Base-by-base conservation (phyloP, 177 flowering plant genomes). In the Vitis hybrid region DNA sequence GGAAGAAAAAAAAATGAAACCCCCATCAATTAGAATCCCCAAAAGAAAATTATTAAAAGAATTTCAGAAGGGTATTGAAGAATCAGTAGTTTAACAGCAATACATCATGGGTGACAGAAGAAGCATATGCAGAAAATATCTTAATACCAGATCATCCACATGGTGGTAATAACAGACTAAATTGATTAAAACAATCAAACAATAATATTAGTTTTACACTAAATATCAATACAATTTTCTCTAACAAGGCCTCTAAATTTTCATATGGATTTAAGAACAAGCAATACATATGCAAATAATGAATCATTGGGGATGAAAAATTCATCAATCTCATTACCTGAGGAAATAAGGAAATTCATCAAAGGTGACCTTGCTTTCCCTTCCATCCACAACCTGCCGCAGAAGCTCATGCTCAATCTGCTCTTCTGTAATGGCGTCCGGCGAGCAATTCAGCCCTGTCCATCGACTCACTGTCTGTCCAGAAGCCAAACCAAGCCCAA, bases 401-500 rank as follows among this genome's bases (percentile, higher is more conserved):
- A 75, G 49, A 57, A 87, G 69, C 83, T 87, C 91, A 16, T 73
- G 74, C 74, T 79, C 89, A 74, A 87, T 82, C 74, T 85, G 76
- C 61, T 79, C 84, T 12, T 60, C 80, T 1, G 85, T 68, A 2
- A 81, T 40, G 18, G 71, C 81, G 4, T 75, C 84, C 6, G 57
- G 52, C 5, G 77, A 62, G 12, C 69, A 62, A 68, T 56, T 67
- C 1, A 55, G 61, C 14, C 77, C 77, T 0, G 70, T 68, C 89
- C 86, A 87, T 73, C 70, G 79, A 30, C 82, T 69, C 73, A 86
- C 78, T 14, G 81, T 69, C 52, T 85, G 83, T 4, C 88, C 88
- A 1, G 92, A 88, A 11, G 84, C 88, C 76, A 88, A 75, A 14
- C 89, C 91, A 4, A 86, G 70, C 6, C 92, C 92, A 4, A 88